Evolutionary conservation across 176 grass and related monocot genomes (phyloP), one percentile per base, ranked within the genome.

Genomic region (sorghum (Sorghum bicolor)): DNA sequence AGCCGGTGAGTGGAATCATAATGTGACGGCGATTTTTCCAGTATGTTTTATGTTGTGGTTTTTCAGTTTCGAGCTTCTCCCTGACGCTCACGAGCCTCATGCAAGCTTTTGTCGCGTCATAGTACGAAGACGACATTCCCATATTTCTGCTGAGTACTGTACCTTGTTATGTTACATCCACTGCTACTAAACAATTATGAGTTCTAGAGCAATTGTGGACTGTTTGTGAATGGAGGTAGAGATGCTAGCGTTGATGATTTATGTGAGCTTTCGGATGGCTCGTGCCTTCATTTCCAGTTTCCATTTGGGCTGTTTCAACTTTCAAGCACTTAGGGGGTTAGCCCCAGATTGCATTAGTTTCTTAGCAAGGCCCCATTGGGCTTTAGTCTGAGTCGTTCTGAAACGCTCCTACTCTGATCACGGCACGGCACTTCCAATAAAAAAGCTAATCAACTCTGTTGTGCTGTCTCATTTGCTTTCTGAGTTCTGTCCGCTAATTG

Each of bases 211-310:
- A 52, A 38, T 50, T 63, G 22, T 33, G 77, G 64, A 82, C 63
- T 44, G 12, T 86, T 33, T 90, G 88, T 73, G 82, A 67, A 82
- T 86, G 36, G 36, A 39, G 34, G 36, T 70, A 44, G 41, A 82
- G 41, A 28, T 65, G 66, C 66, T 64, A n/a, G 15, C 13, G 10
- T 31, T 57, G 55, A 17, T 77, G 22, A 12, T 44, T 13, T 34
- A 34, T 34, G 34, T 34, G 34, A 34, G 34, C 34, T 34, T 34
- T 34, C 5, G 5, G 5, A 34, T 34, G 34, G 34, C n/a, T n/a
- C n/a, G n/a, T n/a, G n/a, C n/a, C n/a, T n/a, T n/a, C n/a, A 52
- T 55, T 52, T 52, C 19, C 16, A 52, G 47, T 52, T 52, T 19
- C 16, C 16, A 19, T 52, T 52, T 52, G 47, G 52, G 52, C 52